These are phyloP conservation scores for Trichoderma arundinaceum DNA, from an alignment of 2,329 filamentous ascomycete genomes.

Conservation along the genomic window DNA sequence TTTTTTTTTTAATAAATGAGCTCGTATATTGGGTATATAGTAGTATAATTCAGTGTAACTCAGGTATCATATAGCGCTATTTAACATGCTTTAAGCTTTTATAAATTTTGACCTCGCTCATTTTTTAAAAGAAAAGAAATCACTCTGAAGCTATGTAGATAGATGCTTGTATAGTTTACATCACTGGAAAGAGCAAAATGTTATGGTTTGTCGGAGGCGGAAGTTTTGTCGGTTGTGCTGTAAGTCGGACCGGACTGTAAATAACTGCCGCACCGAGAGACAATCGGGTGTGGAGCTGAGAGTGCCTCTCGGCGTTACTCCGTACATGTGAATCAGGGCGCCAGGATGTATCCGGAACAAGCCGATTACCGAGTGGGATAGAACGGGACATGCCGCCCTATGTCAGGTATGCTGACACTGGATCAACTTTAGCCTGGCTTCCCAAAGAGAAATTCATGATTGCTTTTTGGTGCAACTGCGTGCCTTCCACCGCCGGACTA, in stretches of 20 bases:
- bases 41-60: not conserved
- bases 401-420: not conserved
- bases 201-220: not conserved
- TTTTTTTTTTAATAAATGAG: too few relatives aligned
- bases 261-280: not conserved
- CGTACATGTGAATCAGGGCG: not conserved
- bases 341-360: not conserved
- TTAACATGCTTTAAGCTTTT: not conserved
- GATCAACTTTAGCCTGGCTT: not conserved
- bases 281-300: not conserved
- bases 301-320: not conserved
- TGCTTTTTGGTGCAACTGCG: not conserved
- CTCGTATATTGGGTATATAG: too few relatives aligned
- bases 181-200: too few relatives aligned
- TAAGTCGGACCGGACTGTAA: not conserved
- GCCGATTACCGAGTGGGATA: not conserved
- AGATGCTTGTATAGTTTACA: not conserved
- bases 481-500: slow-evolving; percentile 40
- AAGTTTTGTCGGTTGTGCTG: not conserved
- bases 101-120: not conserved
- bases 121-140: not conserved
- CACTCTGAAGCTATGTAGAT: not conserved
- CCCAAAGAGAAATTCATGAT: not conserved
- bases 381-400: not conserved
- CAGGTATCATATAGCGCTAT: not conserved